A percentile compares a stretch with the other conserved stretches of the same genome.
phyloP scores from a whole-genome alignment of 176 grass and related monocot species.

The Carex scoparia region DNA sequence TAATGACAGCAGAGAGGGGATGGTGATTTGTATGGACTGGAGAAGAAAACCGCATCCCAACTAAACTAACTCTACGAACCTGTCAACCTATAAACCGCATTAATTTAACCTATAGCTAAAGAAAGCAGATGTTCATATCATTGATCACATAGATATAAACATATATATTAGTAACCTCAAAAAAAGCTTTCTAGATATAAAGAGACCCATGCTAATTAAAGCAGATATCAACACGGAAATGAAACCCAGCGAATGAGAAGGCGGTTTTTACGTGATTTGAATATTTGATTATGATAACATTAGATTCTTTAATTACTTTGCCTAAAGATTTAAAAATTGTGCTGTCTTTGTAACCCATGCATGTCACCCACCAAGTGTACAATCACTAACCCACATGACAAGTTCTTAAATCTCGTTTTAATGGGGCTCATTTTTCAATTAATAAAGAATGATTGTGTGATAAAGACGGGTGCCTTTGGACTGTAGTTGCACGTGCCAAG shows the following conservation, averaged over 20 bases:
- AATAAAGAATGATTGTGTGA: conserved; percentile 20
- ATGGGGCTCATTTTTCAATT: neutral
- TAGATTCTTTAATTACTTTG: conserved; percentile 13
- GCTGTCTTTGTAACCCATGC: conserved; percentile 26
- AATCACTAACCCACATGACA: conserved; percentile 22
- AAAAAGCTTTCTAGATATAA: conserved; percentile 29
- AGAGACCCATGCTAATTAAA: neutral
- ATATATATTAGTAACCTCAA: neutral
- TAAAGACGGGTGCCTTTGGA: conserved; percentile 22
- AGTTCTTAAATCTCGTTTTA: conserved; percentile 26
- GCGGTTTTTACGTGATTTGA: conserved; percentile 9
- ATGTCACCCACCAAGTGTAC: conserved; percentile 29
- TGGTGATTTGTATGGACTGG: neutral
- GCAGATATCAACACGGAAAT: conserved; percentile 7
- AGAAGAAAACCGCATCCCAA: neutral
- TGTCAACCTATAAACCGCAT: neutral
- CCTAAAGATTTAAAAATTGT: neutral
- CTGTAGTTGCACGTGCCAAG: conserved; percentile 11
- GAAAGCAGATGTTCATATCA: conserved; percentile 14
- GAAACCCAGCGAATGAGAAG: conserved; percentile 14
- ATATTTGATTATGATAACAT: neutral
- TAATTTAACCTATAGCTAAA: neutral
- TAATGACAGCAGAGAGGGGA: neutral
- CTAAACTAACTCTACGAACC: neutral
- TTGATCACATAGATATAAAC: neutral